A percentile compares a stretch with the other conserved stretches of the same genome.
Conservation (phyloP, 208 protist genomes). For the Borovskyia barvae region DNA sequence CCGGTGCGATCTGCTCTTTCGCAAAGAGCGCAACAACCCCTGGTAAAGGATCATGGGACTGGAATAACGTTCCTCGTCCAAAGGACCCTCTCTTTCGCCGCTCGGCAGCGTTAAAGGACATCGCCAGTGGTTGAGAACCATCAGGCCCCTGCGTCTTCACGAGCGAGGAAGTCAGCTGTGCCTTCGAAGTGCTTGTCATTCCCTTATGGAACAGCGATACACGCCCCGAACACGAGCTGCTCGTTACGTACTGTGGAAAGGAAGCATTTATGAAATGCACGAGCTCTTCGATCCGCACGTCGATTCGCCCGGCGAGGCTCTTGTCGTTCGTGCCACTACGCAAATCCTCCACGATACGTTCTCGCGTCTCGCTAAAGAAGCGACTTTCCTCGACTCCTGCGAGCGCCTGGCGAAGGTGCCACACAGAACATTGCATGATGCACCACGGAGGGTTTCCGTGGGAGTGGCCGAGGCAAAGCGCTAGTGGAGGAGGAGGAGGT, state of each 20-base stretch:
- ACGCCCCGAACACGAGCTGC: conserved; percentile 73
- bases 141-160: no score
- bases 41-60: conserved; percentile 64
- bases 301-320: conserved; percentile 73
- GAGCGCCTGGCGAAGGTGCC: conserved; percentile 15
- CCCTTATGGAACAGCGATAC: conserved; percentile 75
- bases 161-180: no score
- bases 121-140: no score
- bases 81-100: conserved; percentile 67
- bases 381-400: conserved; percentile 33
- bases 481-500: no score
- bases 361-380: conserved; percentile 37
- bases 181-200: conserved; percentile 4
- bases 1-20: conserved; percentile 25
- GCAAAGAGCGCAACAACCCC: conserved; percentile 23
- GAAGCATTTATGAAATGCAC: conserved; percentile 57
- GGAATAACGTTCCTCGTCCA: conserved; percentile 59
- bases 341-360: conserved; percentile 53
- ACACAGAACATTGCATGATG: conserved; percentile 5
- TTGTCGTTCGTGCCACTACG: conserved; percentile 60
- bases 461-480: no score
- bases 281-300: conserved; percentile 44
- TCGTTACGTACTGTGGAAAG: conserved; percentile 72
- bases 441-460: no score
- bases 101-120: not conserved